A percentile compares a stretch with the other conserved stretches of the same genome.
phyloP scores from a whole-genome alignment of 768 basidiomycete species.

The Daedaleopsis nitida region DNA sequence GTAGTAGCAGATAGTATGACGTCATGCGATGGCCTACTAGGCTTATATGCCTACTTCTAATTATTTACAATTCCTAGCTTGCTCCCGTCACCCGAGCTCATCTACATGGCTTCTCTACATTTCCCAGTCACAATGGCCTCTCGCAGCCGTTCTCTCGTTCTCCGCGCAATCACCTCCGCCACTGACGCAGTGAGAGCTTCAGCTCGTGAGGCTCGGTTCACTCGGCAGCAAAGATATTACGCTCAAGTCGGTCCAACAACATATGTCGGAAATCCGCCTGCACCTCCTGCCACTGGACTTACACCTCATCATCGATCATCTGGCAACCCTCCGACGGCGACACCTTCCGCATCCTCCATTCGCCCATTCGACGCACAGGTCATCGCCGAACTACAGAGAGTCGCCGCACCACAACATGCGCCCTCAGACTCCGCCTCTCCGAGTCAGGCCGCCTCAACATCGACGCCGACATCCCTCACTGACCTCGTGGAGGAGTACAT shows the following conservation, averaged over 20 bases:
- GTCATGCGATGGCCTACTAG: too few relatives aligned
- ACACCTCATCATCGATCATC: constrained; percentile 6
- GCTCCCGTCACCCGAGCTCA: too few relatives aligned
- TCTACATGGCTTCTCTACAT: too few relatives aligned
- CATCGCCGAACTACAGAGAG: constrained; percentile 23
- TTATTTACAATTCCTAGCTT: too few relatives aligned
- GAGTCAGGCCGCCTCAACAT: not conserved
- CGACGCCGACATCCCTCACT: constrained; percentile 20
- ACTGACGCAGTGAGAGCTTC: not conserved
- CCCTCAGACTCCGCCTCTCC: not conserved
- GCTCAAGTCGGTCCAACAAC: constrained; percentile 29
- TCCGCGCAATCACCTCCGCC: not conserved
- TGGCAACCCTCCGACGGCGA: not conserved
- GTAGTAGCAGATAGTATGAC: too few relatives aligned
- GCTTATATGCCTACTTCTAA: too few relatives aligned
- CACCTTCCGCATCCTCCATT: not conserved
- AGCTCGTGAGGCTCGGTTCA: too few relatives aligned
- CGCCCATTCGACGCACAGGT: constrained; percentile 26
- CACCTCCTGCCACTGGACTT: constrained; percentile 1
- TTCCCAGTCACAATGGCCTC: not conserved
- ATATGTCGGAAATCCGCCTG: constrained; percentile 25
- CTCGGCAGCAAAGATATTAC: constrained; percentile 12
- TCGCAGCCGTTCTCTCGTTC: not conserved
- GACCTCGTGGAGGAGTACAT: constrained; percentile 47
- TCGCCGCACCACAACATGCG: not conserved